These are phyloP conservation scores for Lasiosphaeris hirsuta DNA, from an alignment of 495 filamentous ascomycete genomes.

Conservation along the genomic window DNA sequence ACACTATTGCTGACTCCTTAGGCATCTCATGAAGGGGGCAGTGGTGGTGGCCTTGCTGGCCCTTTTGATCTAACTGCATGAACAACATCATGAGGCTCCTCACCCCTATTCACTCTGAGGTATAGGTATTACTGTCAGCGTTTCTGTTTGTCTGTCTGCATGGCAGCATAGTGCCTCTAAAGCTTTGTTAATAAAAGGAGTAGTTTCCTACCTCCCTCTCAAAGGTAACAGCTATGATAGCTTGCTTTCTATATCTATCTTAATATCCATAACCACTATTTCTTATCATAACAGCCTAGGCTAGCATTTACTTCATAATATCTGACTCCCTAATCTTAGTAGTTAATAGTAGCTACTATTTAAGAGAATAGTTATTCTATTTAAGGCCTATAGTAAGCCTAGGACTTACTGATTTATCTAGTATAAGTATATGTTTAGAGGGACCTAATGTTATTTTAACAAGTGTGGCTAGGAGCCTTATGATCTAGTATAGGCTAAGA, in stretches of 20 bases:
- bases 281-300: too few species aligned
- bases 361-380: not conserved
- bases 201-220: slow-evolving; percentile 5
- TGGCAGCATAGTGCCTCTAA: slow-evolving; percentile 7
- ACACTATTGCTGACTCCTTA: too few species aligned
- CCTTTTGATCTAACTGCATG: slow-evolving; percentile 4
- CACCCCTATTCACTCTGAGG: slow-evolving; percentile 5
- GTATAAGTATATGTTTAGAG: slow-evolving; percentile 5
- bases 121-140: slow-evolving; percentile 3
- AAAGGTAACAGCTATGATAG: not conserved
- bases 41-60: not conserved
- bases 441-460: slow-evolving; percentile 8
- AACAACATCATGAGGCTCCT: slow-evolving; percentile 4
- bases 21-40: not conserved
- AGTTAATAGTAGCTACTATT: too few species aligned
- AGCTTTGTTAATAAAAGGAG: slow-evolving; percentile 8
- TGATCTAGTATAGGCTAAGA: slow-evolving; percentile 6
- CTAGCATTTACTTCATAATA: too few species aligned
- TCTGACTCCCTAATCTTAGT: too few species aligned
- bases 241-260: not conserved
- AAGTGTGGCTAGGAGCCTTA: slow-evolving; percentile 9
- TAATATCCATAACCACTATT: too few species aligned
- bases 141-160: slow-evolving; percentile 9
- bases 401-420: slow-evolving; percentile 11
- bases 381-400: slow-evolving; percentile 1